Percentiles rank a stretch among this genome's conserved stretches.
These are phyloP conservation scores for Cercospora sp. DNA, from an alignment of 2,329 filamentous ascomycete species.

Conservation along the genomic window DNA sequence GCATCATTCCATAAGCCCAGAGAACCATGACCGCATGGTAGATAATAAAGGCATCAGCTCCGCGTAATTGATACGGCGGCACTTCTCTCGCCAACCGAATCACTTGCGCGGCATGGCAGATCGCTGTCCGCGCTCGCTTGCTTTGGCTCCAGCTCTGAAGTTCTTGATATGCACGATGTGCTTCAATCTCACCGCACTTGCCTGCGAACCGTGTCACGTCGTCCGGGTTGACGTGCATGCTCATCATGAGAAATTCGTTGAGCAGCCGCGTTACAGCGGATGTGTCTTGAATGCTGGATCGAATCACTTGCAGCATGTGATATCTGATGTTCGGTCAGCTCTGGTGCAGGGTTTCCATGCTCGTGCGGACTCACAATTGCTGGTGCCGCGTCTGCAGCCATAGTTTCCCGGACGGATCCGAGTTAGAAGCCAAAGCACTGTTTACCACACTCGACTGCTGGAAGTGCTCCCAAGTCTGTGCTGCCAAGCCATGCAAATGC, in stretches of 20 bases:
- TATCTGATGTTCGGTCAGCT: neutral
- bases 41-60: slow-evolving; percentile 24
- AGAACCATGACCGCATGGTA: slow-evolving; percentile 28
- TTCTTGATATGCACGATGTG: slow-evolving; percentile 26
- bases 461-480: slow-evolving; percentile 27
- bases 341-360: neutral
- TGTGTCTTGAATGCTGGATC: neutral
- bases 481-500: slow-evolving; percentile 24
- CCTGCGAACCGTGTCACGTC: slow-evolving; percentile 26
- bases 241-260: slow-evolving; percentile 26
- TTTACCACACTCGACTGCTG: slow-evolving; percentile 22
- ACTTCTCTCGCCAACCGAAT: slow-evolving; percentile 20
- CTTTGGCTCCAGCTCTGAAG: slow-evolving; percentile 24
- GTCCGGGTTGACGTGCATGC: slow-evolving; percentile 25
- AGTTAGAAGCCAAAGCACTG: neutral
- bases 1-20: slow-evolving; percentile 29
- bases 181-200: slow-evolving; percentile 28
- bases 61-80: slow-evolving; percentile 25
- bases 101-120: slow-evolving; percentile 27
- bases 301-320: slow-evolving; percentile 9
- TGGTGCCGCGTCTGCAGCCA: slow-evolving; percentile 30
- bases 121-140: slow-evolving; percentile 24
- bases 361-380: slow-evolving; percentile 16
- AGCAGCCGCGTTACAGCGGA: slow-evolving; percentile 16
- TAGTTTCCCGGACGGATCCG: slow-evolving; percentile 24